Conservation (phyloP, 148 eudicot species). For the Fallopia convolvulus region DNA sequence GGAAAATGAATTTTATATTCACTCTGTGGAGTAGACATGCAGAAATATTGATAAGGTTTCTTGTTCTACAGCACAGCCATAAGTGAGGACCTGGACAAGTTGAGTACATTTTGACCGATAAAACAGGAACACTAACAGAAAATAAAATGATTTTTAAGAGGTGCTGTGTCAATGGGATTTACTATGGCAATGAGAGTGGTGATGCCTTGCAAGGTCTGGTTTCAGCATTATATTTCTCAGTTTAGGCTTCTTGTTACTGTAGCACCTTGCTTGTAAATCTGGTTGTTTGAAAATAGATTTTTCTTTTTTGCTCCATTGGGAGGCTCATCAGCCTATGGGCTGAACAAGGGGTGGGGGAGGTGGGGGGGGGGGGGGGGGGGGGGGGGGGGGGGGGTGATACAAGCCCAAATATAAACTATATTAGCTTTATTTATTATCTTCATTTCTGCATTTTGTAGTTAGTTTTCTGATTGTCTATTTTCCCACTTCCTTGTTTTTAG, state of each 20-base stretch:
- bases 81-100: constrained; percentile 99
- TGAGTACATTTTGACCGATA: constrained; percentile 95
- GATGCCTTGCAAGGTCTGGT: constrained; percentile 85
- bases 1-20: background rate
- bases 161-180: constrained; percentile 73
- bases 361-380: background rate
- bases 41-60: constrained; percentile 10
- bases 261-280: background rate
- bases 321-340: background rate
- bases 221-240: constrained; percentile 11
- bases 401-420: too few relatives aligned
- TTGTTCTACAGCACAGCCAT: constrained; percentile 94
- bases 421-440: too few relatives aligned
- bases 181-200: constrained; percentile 84
- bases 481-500: too few relatives aligned
- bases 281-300: background rate
- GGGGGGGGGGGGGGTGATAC: too few relatives aligned
- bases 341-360: background rate
- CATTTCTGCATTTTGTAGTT: too few relatives aligned
- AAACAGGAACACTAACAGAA: constrained; percentile 95
- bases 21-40: background rate
- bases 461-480: too few relatives aligned
- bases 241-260: background rate
- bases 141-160: constrained; percentile 90
- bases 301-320: background rate